Conservation (phyloP, 2,329 filamentous ascomycete genomes). For the Xenosphaeropsis pyriputrescens region DNA sequence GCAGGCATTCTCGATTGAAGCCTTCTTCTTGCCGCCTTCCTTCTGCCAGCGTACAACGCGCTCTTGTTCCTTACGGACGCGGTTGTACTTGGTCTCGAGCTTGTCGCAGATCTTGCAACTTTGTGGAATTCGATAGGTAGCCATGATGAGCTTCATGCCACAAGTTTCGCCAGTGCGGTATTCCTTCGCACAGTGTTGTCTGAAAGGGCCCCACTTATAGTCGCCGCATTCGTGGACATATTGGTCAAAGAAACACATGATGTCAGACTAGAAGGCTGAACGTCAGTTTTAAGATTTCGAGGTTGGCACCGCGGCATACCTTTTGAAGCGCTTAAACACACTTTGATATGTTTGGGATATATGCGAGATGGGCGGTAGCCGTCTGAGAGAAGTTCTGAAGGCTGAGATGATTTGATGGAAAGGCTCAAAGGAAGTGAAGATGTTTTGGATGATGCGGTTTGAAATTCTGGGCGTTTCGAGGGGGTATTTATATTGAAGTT, state of each 20-base stretch:
- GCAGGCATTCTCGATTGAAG: conserved; percentile 58
- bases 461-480: no score
- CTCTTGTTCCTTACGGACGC: conserved; percentile 57
- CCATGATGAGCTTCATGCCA: conserved; percentile 79
- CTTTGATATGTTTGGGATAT: no score
- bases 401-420: no score
- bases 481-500: no score
- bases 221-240: conserved; percentile 74
- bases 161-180: conserved; percentile 95
- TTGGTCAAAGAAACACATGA: conserved; percentile 94
- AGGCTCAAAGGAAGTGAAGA: no score
- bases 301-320: no score
- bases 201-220: conserved; percentile 92
- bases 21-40: conserved; percentile 41
- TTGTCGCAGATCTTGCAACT: conserved; percentile 80
- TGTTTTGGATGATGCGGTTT: no score
- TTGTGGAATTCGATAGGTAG: conserved; percentile 45
- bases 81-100: conserved; percentile 71
- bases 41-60: conserved; percentile 65
- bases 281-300: no score
- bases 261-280: no score
- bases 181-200: conserved; percentile 84
- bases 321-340: no score
- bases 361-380: no score
- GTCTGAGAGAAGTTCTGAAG: no score